Evolutionary conservation across 106 monocot species (phyloP).

Genomic region (Platanthera guangdongensis): DNA sequence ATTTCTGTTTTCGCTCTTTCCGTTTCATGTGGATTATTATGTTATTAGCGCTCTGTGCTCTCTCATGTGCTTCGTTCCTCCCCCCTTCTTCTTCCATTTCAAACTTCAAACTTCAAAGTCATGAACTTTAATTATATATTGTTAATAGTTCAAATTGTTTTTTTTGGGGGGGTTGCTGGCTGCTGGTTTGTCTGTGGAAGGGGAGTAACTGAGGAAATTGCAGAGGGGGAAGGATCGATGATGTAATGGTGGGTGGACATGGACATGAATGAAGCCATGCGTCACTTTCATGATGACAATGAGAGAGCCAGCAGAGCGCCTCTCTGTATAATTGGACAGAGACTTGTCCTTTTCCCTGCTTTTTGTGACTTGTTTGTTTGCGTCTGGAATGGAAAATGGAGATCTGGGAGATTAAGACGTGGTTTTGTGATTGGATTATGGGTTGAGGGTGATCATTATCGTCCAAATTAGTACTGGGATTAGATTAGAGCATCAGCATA

Average conservation of each 20-base stretch:
- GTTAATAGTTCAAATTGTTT: neutral
- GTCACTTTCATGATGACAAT: slow-evolving; percentile 1
- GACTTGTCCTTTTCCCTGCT: neutral
- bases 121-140: too few relatives aligned
- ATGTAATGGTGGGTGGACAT: neutral
- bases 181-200: neutral
- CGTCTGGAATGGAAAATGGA: neutral
- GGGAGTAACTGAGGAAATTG: neutral
- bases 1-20: neutral
- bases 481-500: neutral
- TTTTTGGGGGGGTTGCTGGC: neutral
- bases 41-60: neutral
- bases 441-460: neutral
- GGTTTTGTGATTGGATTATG: slow-evolving; percentile 1
- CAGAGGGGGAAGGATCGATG: neutral
- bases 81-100: too few relatives aligned
- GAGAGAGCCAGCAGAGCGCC: neutral
- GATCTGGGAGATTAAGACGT: neutral
- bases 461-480: neutral
- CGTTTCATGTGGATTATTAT: neutral
- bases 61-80: neutral
- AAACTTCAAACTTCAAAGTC: too few relatives aligned
- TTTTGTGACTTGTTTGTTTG: neutral
- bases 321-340: neutral
- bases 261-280: neutral